These are phyloP conservation scores for Entamoeba moshkovskii DNA, from an alignment of 208 protist genomes.

Conservation along the genomic window DNA sequence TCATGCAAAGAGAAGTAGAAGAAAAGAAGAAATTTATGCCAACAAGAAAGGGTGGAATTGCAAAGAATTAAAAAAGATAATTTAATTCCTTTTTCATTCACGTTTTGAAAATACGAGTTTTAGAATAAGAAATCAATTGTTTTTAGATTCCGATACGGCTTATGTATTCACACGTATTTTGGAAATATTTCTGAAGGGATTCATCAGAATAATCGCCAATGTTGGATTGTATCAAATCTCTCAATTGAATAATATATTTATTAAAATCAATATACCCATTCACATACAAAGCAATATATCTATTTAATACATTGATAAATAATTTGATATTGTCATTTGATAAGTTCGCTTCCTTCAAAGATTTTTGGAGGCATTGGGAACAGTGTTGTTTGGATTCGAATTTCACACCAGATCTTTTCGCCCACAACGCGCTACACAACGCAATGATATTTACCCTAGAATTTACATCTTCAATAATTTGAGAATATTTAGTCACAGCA, in stretches of 20 bases:
- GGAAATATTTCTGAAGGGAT: not conserved
- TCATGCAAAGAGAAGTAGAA: conserved; percentile 24
- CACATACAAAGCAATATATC: not conserved
- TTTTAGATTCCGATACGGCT: too few relatives aligned
- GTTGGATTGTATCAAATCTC: not conserved
- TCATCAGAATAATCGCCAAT: not conserved
- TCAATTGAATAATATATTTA: not conserved
- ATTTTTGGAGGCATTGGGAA: not conserved
- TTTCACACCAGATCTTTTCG: not conserved
- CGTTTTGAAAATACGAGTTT: too few relatives aligned
- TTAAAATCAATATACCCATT: not conserved
- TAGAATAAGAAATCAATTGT: too few relatives aligned
- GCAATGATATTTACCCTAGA: not conserved
- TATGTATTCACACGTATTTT: not conserved
- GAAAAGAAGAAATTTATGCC: conserved; percentile 28
- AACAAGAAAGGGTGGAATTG: conserved; percentile 32
- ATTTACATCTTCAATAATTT: not conserved
- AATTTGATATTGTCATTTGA: not conserved
- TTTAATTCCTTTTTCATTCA: too few relatives aligned
- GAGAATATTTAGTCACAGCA: not conserved
- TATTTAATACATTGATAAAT: not conserved
- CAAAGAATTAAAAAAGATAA: conserved; percentile 17
- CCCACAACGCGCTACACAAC: not conserved
- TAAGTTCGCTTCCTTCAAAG: not conserved
- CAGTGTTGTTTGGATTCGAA: not conserved